Conservation (phyloP, 169 alveolate species). For the Babesia bigemina region DNA sequence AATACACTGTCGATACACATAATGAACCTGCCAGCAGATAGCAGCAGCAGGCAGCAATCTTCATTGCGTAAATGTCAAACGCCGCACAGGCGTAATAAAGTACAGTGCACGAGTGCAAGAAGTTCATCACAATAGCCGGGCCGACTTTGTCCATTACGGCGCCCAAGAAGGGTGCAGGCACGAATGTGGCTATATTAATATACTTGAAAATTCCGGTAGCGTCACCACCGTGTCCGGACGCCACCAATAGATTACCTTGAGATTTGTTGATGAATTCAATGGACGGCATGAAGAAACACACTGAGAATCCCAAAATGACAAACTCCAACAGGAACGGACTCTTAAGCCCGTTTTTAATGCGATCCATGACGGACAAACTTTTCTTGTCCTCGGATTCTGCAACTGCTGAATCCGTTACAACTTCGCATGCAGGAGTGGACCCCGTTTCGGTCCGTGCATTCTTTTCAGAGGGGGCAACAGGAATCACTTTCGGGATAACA, state of each 20-base stretch:
- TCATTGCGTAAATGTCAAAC: constrained; percentile 46
- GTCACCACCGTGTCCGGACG: constrained; percentile 34
- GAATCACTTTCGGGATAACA: constrained; percentile 19
- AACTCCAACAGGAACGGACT: constrained; percentile 27
- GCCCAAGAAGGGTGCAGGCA: constrained; percentile 61
- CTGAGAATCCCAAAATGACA: background rate
- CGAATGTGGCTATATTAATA: constrained; percentile 32
- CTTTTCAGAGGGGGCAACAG: constrained; percentile 3
- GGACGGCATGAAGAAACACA: constrained; percentile 35
- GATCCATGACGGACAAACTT: background rate
- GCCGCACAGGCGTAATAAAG: constrained; percentile 19
- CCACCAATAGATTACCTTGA: constrained; percentile 38
- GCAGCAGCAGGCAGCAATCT: constrained; percentile 49
- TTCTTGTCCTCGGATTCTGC: background rate
- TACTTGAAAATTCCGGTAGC: constrained; percentile 29
- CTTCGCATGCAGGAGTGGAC: background rate
- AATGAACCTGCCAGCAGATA: constrained; percentile 55
- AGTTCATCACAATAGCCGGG: constrained; percentile 34
- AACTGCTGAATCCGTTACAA: background rate
- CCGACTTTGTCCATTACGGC: constrained; percentile 50
- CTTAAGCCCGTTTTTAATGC: constrained; percentile 2
- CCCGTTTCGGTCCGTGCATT: background rate
- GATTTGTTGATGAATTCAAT: constrained; percentile 52
- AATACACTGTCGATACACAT: constrained; percentile 32
- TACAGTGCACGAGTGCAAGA: constrained; percentile 31